phyloP scores from a whole-genome alignment of 2,329 filamentous ascomycete species.

The Penicillium freii region DNA sequence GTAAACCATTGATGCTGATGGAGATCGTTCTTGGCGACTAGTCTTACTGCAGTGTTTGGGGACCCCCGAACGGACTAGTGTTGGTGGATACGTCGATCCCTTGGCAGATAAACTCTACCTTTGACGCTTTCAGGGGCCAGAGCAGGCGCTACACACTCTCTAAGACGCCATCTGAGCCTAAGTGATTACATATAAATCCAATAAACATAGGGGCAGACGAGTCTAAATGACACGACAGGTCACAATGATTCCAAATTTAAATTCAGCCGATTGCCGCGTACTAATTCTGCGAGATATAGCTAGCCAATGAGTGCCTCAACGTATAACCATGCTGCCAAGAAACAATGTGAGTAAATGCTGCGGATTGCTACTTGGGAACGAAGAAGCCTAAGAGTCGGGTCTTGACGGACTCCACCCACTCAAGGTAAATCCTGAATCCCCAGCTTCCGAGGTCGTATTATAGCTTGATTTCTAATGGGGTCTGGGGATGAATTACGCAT shows the following conservation, averaged over 20 bases:
- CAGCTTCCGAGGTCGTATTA: neutral
- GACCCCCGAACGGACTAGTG: conserved; percentile 11
- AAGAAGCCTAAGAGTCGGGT: neutral
- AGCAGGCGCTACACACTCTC: neutral
- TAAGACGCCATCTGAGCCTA: neutral
- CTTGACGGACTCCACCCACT: neutral
- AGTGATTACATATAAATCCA: neutral
- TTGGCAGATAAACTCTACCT: conserved; percentile 18
- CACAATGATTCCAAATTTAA: neutral
- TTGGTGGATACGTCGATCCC: conserved; percentile 17
- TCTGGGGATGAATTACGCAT: neutral
- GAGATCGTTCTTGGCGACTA: conserved; percentile 17
- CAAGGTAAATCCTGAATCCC: neutral
- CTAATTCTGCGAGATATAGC: neutral
- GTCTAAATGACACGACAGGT: neutral
- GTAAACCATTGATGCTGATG: conserved; percentile 11
- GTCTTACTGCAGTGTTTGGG: conserved; percentile 5
- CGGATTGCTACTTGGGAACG: neutral
- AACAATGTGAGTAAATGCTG: neutral
- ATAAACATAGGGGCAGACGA: neutral
- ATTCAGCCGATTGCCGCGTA: neutral
- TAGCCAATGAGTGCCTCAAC: neutral
- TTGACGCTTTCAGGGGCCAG: conserved; percentile 7
- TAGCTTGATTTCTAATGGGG: neutral
- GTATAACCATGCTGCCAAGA: conserved; percentile 6